phyloP scores from a whole-genome alignment of 108 stramenopile species.

The Nannochloropsis oceanica region DNA sequence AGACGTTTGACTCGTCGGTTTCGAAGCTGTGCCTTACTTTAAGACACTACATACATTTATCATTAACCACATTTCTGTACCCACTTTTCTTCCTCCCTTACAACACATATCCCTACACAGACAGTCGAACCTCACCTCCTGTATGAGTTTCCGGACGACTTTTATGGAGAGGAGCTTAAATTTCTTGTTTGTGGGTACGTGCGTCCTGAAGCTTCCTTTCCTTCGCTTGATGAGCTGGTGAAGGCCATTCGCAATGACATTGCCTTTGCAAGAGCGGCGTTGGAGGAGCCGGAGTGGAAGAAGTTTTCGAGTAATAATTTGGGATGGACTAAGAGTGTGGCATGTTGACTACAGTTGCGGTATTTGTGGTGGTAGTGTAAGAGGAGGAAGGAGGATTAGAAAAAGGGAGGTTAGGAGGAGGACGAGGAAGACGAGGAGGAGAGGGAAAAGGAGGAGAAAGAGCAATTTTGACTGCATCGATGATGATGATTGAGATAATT shows the following conservation, averaged over 20 bases:
- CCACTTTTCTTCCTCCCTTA: neutral
- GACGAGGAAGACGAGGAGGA: neutral
- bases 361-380: too few species aligned
- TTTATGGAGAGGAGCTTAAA: conserved; percentile 36
- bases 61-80: neutral
- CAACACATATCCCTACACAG: neutral
- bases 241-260: neutral
- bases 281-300: neutral
- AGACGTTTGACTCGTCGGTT: too few species aligned
- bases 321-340: neutral
- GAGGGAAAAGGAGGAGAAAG: neutral
- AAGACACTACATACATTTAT: neutral
- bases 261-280: neutral
- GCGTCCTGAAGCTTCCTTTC: conserved; percentile 41
- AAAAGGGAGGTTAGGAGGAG: neutral
- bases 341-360: too few species aligned
- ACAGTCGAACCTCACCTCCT: conserved; percentile 41
- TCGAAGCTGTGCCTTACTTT: too few species aligned
- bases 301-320: neutral
- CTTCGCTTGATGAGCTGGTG: conserved; percentile 16
- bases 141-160: conserved; percentile 38
- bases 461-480: neutral
- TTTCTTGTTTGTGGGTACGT: conserved; percentile 40
- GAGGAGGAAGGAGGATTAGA: neutral
- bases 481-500: neutral